Evolutionary conservation across 371 early-diverging fungal species (phyloP).

Genomic region (Sporodiniella umbellata): DNA sequence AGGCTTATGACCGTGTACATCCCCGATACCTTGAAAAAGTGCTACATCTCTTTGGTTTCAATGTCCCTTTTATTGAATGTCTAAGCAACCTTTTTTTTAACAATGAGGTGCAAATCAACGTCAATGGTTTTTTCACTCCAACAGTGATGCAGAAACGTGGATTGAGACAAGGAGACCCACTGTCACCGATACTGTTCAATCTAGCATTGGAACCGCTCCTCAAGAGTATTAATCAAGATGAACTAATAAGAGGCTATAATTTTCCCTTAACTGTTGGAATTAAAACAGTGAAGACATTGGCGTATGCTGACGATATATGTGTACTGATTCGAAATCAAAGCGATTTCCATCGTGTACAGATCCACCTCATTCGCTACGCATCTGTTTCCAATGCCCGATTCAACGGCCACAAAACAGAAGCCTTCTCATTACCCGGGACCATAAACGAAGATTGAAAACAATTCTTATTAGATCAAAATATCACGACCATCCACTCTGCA

Average conservation of each 20-base stretch:
- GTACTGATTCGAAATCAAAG: neutral
- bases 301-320: conserved; percentile 4
- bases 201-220: conserved; percentile 14
- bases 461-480: too few species aligned
- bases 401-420: conserved; percentile 1
- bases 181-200: conserved; percentile 16
- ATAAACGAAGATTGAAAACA: too few species aligned
- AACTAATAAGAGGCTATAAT: neutral
- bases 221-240: neutral
- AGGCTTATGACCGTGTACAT: conserved; percentile 20
- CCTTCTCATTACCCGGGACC: neutral
- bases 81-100: conserved; percentile 4
- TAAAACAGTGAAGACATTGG: neutral
- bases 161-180: conserved; percentile 10
- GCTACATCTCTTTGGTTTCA: conserved; percentile 7
- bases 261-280: neutral
- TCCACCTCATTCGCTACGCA: neutral
- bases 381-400: neutral
- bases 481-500: neutral
- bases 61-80: neutral
- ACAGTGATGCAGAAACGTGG: conserved; percentile 5
- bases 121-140: conserved; percentile 6
- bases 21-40: conserved; percentile 7
- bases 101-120: neutral
- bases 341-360: neutral